phyloP scores from a whole-genome alignment of 2,329 filamentous ascomycete species.

The Lithohypha guttulata region DNA sequence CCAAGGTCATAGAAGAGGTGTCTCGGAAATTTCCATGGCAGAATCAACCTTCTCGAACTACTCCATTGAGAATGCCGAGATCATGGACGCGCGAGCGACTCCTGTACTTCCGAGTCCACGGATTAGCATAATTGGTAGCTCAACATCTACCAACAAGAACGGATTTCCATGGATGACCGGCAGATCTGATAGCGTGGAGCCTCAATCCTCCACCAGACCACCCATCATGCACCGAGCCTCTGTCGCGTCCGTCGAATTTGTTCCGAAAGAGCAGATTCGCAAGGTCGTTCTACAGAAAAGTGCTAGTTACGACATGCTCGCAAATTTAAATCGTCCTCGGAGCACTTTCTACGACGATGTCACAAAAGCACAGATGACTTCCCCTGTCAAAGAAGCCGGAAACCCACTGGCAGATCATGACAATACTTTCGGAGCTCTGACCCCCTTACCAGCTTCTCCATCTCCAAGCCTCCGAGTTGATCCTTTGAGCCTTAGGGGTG shows the following conservation, averaged over 20 bases:
- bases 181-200: constrained; percentile 10
- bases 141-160: constrained; percentile 11
- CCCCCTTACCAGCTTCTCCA: constrained; percentile 13
- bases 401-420: no score
- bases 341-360: no score
- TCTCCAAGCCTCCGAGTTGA: constrained; percentile 15
- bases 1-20: constrained; percentile 18
- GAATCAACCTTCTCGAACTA: constrained; percentile 18
- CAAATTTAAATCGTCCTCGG: no score
- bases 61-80: constrained; percentile 23
- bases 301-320: constrained; percentile 18
- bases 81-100: constrained; percentile 20
- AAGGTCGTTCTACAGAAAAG: constrained; percentile 16
- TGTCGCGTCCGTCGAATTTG: constrained; percentile 22
- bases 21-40: constrained; percentile 21
- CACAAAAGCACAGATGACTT: no score
- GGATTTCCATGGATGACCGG: constrained; percentile 12
- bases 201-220: constrained; percentile 11
- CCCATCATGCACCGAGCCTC: constrained; percentile 20
- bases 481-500: constrained; percentile 10
- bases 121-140: constrained; percentile 20
- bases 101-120: constrained; percentile 22
- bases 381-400: no score
- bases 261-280: constrained; percentile 19
- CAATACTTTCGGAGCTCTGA: constrained; percentile 3